Evolutionary conservation across 345 rosid genomes (phyloP).

Genomic region (Rubroshorea leprosula): DNA sequence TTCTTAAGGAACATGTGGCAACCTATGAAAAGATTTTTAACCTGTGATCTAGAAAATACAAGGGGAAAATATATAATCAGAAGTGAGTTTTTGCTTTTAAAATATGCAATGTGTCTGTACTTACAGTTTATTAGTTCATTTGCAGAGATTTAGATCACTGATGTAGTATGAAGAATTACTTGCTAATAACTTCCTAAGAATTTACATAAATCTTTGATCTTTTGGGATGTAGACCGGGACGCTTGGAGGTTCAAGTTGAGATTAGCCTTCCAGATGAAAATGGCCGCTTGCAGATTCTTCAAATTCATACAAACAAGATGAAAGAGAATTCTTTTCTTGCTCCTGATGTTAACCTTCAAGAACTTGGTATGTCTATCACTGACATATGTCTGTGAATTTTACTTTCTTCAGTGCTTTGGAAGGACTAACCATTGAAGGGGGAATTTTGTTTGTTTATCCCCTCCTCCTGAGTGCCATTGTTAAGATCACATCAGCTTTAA

Average conservation of each 20-base stretch:
- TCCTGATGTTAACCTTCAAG: slow-evolving; percentile 75
- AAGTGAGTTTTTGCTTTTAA: background rate
- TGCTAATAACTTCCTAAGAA: background rate
- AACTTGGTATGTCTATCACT: slow-evolving; percentile 94
- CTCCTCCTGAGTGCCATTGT: background rate
- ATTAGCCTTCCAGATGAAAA: slow-evolving; percentile 99
- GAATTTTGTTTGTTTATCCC: background rate
- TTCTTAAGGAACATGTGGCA: background rate
- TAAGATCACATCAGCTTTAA: background rate
- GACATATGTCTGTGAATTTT: background rate
- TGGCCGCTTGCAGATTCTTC: slow-evolving; percentile 93
- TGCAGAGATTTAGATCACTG: background rate
- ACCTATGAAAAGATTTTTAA: background rate
- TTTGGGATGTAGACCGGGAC: slow-evolving; percentile 70
- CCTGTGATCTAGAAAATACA: background rate
- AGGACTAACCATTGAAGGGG: background rate
- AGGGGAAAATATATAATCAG: background rate
- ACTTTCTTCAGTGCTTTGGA: slow-evolving; percentile 6
- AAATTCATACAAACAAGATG: slow-evolving; percentile 98
- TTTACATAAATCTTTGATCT: slow-evolving; percentile 2
- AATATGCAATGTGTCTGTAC: background rate
- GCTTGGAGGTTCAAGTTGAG: slow-evolving; percentile 98
- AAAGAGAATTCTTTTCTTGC: slow-evolving; percentile 94
- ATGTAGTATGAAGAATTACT: background rate
- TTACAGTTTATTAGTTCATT: background rate